phyloP scores from a whole-genome alignment of 805 yeast species.

The Zygosaccharomyces pseudorouxii region DNA sequence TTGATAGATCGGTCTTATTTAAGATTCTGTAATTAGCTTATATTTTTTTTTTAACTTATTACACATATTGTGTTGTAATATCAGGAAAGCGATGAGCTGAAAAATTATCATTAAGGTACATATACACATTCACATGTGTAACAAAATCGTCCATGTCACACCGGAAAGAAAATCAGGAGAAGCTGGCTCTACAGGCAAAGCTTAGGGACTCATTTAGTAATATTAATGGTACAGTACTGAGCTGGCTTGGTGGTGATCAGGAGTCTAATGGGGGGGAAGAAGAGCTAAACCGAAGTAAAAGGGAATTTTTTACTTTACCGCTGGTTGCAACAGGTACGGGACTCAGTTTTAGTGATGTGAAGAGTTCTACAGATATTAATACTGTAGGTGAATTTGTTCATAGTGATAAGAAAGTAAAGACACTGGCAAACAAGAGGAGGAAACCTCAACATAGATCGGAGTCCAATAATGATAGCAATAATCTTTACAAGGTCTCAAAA shows the following conservation, averaged over 20 bases:
- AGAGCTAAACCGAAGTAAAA: constrained; percentile 21
- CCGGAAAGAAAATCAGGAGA: constrained; percentile 35
- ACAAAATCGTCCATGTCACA: constrained; percentile 25
- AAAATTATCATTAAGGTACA: neutral
- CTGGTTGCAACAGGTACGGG: constrained; percentile 34
- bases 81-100: constrained; percentile 10
- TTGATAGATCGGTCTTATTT: constrained; percentile 1
- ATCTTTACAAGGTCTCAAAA: constrained; percentile 27
- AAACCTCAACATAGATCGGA: constrained; percentile 8
- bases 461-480: constrained; percentile 7
- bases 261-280: constrained; percentile 1
- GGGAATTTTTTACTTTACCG: constrained; percentile 30
- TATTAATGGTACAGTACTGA: constrained; percentile 22
- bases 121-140: neutral
- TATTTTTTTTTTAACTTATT: neutral
- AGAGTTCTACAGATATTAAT: constrained; percentile 25
- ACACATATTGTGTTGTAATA: neutral
- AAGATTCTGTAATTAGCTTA: neutral
- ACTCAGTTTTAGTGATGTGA: constrained; percentile 17
- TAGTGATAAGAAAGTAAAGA: constrained; percentile 32
- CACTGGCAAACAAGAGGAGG: constrained; percentile 32
- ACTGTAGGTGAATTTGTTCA: constrained; percentile 36
- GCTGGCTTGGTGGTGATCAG: constrained; percentile 24
- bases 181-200: constrained; percentile 32
- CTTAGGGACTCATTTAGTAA: constrained; percentile 27